Conservation (phyloP, 306 rosid species). For the Boehmeria nivea region DNA sequence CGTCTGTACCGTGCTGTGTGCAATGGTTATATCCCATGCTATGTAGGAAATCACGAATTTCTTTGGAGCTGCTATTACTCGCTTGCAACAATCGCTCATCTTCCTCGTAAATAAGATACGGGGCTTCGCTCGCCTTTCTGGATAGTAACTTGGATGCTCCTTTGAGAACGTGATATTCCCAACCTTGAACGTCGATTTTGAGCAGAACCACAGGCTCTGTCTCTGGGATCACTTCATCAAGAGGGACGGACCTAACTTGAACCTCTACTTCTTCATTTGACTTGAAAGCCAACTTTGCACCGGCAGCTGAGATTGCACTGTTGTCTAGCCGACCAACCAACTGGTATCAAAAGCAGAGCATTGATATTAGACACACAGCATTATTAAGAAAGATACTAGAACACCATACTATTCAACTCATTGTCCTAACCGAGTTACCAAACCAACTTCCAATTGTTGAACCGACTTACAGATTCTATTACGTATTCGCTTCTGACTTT, state of each 20-base stretch:
- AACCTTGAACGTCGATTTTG: conserved; percentile 95
- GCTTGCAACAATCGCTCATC: conserved; percentile 82
- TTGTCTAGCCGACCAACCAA: conserved; percentile 94
- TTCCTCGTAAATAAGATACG: conserved; percentile 93
- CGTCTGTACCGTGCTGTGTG: conserved; percentile 85
- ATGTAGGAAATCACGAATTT: conserved; percentile 65
- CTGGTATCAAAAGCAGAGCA: conserved; percentile 37
- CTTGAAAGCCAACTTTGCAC: conserved; percentile 92
- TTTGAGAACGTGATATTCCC: conserved; percentile 96
- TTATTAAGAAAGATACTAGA: not conserved
- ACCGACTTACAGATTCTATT: too few species aligned
- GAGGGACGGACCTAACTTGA: conserved; percentile 75
- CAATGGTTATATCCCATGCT: conserved; percentile 76
- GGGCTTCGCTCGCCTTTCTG: conserved; percentile 78
- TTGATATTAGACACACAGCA: not conserved
- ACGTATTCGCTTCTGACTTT: too few species aligned
- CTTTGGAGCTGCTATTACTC: conserved; percentile 76
- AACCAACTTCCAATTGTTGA: too few species aligned
- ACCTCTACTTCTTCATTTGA: conserved; percentile 84
- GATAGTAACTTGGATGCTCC: conserved; percentile 75
- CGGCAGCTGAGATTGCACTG: conserved; percentile 91
- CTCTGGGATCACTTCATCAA: conserved; percentile 68
- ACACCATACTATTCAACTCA: too few species aligned
- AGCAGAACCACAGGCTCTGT: conserved; percentile 65
- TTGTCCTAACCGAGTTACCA: too few species aligned